Evolutionary conservation across 2,329 filamentous ascomycete species (phyloP), one percentile per base, ranked within the genome.

Genomic region (Pseudomassariella vexata): DNA sequence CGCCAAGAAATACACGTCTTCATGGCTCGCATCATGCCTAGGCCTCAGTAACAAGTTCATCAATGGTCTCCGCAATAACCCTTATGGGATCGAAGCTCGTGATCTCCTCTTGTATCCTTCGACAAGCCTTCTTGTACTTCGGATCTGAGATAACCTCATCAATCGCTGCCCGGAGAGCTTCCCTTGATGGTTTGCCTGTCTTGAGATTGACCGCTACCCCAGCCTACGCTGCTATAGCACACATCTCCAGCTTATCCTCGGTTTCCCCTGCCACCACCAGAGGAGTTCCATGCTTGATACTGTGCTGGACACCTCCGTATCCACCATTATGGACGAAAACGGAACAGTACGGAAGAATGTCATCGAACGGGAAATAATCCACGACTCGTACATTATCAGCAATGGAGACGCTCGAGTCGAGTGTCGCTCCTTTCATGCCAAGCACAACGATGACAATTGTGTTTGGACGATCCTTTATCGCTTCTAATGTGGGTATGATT

Each of bases 401-500:
- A 3, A 36, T 14, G 19, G 5, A 8, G 17, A 28, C 15, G 15
- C n/a, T 21, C 3, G 29, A 6, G 23, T 28, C 34, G 14, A 36
- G 24, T 8, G 24, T 29, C 9, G 34, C 34, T 5, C 29, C 34
- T 16, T 9, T 8, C 10, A 15, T 23, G 7, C 34, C 29, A 14
- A 36, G 34, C 3, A 15, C 29, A 6, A 28, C 59, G 6, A 62
- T 47, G 5, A 61, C 45, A 5, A 62, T 35, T 2, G 56, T 41
- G 34, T 62, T 52, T 3, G 50, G 40, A 2, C 50, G 42, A 28
- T 54, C 44, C 10, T 49, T 47, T 19, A 62, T 40, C 1, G 50
- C 59, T 19, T 52, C 42, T 15, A 62, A 42, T 0, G 57, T 56
- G 2, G 60, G 57, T 7, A 60, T 38, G 11, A 57, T 48, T 3